Evolutionary conservation across 441 rosid species (phyloP).

Genomic region (Geranium incanum): DNA sequence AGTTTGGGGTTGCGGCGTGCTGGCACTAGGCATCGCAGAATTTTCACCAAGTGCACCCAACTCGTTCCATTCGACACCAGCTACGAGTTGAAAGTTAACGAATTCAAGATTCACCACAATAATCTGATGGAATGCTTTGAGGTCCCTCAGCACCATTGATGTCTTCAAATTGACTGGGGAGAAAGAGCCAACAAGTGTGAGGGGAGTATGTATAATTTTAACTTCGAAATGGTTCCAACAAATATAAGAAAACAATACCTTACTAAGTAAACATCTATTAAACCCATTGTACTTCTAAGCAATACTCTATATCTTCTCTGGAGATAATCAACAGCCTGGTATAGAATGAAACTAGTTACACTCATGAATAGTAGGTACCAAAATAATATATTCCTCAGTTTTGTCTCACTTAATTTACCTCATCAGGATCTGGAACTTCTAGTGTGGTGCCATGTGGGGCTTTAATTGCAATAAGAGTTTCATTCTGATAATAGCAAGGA

Average conservation of each 20-base stretch:
- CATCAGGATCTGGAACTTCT: constrained; percentile 99
- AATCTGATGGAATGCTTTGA: constrained; percentile 46
- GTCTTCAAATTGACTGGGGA: constrained; percentile 78
- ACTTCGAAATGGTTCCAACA: constrained; percentile 2
- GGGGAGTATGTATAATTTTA: not conserved
- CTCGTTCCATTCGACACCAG: constrained; percentile 1
- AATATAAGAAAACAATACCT: constrained; percentile 42
- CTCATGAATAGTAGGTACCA: constrained; percentile 10
- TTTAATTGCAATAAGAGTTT: constrained; percentile 87
- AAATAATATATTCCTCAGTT: not conserved
- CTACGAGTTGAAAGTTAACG: not conserved
- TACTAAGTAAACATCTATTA: constrained; percentile 91
- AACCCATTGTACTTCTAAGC: constrained; percentile 96
- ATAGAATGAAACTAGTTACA: constrained; percentile 20
- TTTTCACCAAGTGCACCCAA: not conserved
- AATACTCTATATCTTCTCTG: constrained; percentile 91
- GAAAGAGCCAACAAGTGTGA: constrained; percentile 5
- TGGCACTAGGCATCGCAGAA: not conserved
- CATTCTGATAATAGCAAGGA: constrained; percentile 48
- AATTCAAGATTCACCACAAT: not conserved
- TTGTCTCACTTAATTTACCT: constrained; percentile 42
- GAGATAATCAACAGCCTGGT: constrained; percentile 76
- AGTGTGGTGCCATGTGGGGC: constrained; percentile 99
- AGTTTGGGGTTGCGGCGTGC: constrained; percentile 1
- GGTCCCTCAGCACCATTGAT: constrained; percentile 47